These are phyloP conservation scores for Ustilago esculenta DNA, from an alignment of 1,284 basidiomycete genomes.

Conservation along the genomic window DNA sequence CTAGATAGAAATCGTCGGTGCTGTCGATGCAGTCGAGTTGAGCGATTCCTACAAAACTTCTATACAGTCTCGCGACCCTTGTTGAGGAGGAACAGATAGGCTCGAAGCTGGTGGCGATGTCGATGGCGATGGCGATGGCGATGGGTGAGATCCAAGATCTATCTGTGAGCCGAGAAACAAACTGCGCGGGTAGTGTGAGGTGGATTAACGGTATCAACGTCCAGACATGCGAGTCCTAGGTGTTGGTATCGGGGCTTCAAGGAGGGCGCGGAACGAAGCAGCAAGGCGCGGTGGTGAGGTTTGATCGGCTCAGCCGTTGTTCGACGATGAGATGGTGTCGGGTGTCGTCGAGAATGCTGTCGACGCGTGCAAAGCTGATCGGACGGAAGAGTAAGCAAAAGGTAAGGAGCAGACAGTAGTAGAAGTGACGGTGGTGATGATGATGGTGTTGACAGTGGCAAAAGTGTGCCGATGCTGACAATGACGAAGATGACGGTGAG, in stretches of 20 bases:
- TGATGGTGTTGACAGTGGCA: not conserved
- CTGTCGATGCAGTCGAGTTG: not conserved
- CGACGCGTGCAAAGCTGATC: not conserved
- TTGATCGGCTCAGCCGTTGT: not conserved
- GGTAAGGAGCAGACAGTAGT: no score
- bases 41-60: not conserved
- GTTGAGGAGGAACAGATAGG: not conserved
- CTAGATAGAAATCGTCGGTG: conserved; percentile 18
- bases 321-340: no score
- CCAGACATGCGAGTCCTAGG: no score
- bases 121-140: no score
- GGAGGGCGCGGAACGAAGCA: not conserved
- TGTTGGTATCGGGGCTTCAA: no score
- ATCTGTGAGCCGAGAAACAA: no score
- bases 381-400: no score
- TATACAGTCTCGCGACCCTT: not conserved
- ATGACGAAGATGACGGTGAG: conserved; percentile 3
- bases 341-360: not conserved
- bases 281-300: not conserved
- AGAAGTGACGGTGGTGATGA: conserved; percentile 1
- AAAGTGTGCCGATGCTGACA: conserved; percentile 1
- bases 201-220: no score
- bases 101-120: no score
- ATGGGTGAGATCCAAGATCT: no score
- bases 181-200: no score